Base-by-base conservation (phyloP, 1,139 yeast species). In the Saccharomyces pastorianus region DNA sequence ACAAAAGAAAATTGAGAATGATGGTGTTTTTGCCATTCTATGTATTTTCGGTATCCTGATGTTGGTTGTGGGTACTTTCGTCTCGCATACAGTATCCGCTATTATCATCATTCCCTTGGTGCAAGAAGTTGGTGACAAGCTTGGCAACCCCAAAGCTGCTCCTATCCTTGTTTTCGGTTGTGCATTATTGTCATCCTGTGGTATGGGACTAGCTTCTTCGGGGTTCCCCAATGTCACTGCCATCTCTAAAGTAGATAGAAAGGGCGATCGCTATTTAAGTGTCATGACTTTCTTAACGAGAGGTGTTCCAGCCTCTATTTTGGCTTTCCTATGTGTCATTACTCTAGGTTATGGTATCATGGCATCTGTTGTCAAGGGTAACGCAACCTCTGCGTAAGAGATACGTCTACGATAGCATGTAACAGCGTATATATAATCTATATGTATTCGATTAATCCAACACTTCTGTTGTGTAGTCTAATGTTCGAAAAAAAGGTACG, bases 211-310 rank as follows among this genome's bases (percentile, higher is more conserved):
- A 56, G 88, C 90, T 2, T 83, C 88, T 2, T 80, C 86, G 1
- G 91, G 91, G 1, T 85, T 84, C 73, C 91, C 91, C 25, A 85
- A 84, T 63, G 87, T 84, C 31, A 84, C 88, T n/a, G 90, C 90
- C 1, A 84, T 84, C 59, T 83, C 88, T 53, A 83, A 83, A 85
- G 78, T 85, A 2, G 89, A 85, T 64, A 85, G 83, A 56, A 76
- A 84, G 56, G 89, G 89, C 25, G 79, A 79, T 51, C 80, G 87
- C 48, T 85, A 84, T 61, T 73, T 85, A 64, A 77, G 79, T n/a
- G 86, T 84, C 34, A 73, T 77, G 47, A 81, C 84, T 0, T 84
- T 85, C 61, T 81, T 85, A 51, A 81, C 85, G 3, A 77, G 89
- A 66, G 91, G 91, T 68, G 84, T 84, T 6, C 88, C 89, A 6